Percentiles rank a stretch among this genome's conserved stretches.
These are phyloP conservation scores for Meripilus lineatus DNA, from an alignment of 1,284 basidiomycete species.

Conservation along the genomic window DNA sequence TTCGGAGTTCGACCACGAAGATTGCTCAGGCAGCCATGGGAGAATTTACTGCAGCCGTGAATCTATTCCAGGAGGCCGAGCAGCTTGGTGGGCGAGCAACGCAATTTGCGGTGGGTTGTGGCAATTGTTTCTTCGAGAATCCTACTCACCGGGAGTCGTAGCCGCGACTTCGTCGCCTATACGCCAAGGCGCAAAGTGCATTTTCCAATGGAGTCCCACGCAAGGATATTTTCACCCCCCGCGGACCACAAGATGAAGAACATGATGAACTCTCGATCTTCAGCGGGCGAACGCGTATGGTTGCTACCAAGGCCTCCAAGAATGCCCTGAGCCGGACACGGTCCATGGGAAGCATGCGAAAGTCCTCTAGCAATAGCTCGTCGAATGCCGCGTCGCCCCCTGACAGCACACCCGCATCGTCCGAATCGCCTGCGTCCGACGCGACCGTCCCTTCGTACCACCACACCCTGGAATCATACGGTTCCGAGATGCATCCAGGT, in stretches of 20 bases:
- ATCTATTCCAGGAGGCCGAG: conserved; percentile 59
- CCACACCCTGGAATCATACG: conserved; percentile 22
- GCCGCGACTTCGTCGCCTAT: conserved; percentile 59
- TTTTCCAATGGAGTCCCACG: conserved; percentile 43
- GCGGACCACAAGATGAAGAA: conserved; percentile 32
- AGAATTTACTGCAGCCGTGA: conserved; percentile 53
- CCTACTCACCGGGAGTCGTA: conserved; percentile 17
- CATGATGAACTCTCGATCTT: conserved; percentile 70
- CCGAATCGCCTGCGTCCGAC: conserved; percentile 14
- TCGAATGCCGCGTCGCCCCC: conserved; percentile 14
- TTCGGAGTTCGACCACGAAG: conserved; percentile 57
- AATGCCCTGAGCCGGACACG: conserved; percentile 10
- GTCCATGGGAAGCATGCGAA: conserved; percentile 14
- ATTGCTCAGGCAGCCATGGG: conserved; percentile 60
- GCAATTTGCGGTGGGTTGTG: conserved; percentile 54
- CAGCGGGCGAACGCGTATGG: conserved; percentile 61
- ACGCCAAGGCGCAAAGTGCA: conserved; percentile 53
- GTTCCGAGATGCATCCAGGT: conserved; percentile 45
- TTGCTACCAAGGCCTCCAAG: conserved; percentile 38
- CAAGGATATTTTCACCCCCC: conserved; percentile 52
- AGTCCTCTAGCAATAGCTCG: conserved; percentile 14
- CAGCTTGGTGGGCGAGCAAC: conserved; percentile 54
- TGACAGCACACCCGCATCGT: conserved; percentile 7
- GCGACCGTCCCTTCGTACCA: conserved; percentile 1
- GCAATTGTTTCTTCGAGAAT: conserved; percentile 4